Percentiles rank a stretch among this genome's conserved stretches.
phyloP scores from a whole-genome alignment of 129 eudicot species.

The Flaveria sonorensis region DNA sequence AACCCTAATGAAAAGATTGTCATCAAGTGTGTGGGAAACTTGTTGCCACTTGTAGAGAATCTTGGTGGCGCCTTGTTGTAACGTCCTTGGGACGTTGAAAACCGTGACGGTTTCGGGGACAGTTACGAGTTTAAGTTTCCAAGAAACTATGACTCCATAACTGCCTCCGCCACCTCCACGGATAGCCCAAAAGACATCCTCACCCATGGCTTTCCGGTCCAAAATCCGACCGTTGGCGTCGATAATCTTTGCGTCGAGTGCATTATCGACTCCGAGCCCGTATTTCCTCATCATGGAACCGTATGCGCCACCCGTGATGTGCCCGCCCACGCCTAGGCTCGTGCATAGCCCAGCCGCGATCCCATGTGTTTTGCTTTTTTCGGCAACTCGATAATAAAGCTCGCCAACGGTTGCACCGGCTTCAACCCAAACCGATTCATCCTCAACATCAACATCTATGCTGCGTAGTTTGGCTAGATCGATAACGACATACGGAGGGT shows the following conservation, averaged over 20 bases:
- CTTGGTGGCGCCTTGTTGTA: constrained; percentile 47
- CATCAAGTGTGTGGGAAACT: constrained; percentile 36
- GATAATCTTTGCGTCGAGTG: constrained; percentile 60
- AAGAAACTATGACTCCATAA: constrained; percentile 63
- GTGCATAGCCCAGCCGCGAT: constrained; percentile 72
- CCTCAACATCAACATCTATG: constrained; percentile 45
- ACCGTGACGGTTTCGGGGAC: constrained; percentile 68
- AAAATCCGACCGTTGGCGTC: constrained; percentile 52
- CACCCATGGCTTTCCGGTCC: constrained; percentile 72
- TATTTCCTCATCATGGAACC: constrained; percentile 80
- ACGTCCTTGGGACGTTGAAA: constrained; percentile 50
- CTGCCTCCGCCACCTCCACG: constrained; percentile 80
- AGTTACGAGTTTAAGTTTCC: constrained; percentile 66
- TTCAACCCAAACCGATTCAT: constrained; percentile 60
- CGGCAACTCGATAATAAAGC: constrained; percentile 59
- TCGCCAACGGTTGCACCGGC: constrained; percentile 52
- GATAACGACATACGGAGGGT: constrained; percentile 47
- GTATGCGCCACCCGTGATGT: constrained; percentile 75
- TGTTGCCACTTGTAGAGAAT: constrained; percentile 47
- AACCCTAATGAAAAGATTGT: constrained; percentile 44
- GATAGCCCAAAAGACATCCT: constrained; percentile 81
- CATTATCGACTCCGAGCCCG: constrained; percentile 76
- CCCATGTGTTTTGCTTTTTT: constrained; percentile 62
- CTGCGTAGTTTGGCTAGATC: constrained; percentile 64
- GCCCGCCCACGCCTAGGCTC: constrained; percentile 81